Evolutionary conservation across 2,329 filamentous ascomycete genomes (phyloP).

Genomic region (Gnomoniopsis smithogilvyi): DNA sequence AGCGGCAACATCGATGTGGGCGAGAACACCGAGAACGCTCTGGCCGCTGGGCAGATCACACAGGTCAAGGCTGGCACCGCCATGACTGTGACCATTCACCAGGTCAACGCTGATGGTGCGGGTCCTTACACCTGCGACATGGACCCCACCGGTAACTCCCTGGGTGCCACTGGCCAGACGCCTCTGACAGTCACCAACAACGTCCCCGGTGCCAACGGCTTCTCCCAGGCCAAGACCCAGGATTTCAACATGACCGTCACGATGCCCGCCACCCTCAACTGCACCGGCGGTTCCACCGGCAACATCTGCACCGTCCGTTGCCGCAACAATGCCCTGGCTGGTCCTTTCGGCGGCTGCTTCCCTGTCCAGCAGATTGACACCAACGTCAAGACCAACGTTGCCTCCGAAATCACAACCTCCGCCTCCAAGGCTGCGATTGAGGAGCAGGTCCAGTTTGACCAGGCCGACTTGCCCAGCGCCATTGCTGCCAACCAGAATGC

Average conservation of each 20-base stretch:
- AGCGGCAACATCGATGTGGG: constrained; percentile 57
- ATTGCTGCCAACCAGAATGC: constrained; percentile 42
- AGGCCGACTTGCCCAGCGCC: constrained; percentile 45
- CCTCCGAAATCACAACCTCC: constrained; percentile 42
- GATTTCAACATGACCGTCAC: constrained; percentile 52
- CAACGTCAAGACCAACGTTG: constrained; percentile 37
- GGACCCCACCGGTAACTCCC: constrained; percentile 40
- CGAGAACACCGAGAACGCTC: constrained; percentile 47
- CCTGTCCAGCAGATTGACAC: constrained; percentile 52
- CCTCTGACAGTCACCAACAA: constrained; percentile 53
- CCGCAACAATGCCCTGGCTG: constrained; percentile 54
- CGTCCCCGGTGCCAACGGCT: constrained; percentile 53
- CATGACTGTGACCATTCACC: constrained; percentile 43
- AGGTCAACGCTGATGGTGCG: constrained; percentile 47
- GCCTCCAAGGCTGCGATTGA: constrained; percentile 42
- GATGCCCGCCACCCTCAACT: constrained; percentile 44
- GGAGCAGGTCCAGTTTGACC: constrained; percentile 47
- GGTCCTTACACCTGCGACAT: constrained; percentile 50
- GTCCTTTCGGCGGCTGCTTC: constrained; percentile 54
- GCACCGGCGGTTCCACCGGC: constrained; percentile 52
- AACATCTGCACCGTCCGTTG: constrained; percentile 58
- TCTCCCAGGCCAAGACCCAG: constrained; percentile 52
- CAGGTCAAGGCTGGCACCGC: constrained; percentile 41
- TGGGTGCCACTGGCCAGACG: constrained; percentile 29
- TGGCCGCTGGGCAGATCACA: constrained; percentile 42